Evolutionary conservation across 768 basidiomycete species (phyloP).

Genomic region (Naganishia kalamii): DNA sequence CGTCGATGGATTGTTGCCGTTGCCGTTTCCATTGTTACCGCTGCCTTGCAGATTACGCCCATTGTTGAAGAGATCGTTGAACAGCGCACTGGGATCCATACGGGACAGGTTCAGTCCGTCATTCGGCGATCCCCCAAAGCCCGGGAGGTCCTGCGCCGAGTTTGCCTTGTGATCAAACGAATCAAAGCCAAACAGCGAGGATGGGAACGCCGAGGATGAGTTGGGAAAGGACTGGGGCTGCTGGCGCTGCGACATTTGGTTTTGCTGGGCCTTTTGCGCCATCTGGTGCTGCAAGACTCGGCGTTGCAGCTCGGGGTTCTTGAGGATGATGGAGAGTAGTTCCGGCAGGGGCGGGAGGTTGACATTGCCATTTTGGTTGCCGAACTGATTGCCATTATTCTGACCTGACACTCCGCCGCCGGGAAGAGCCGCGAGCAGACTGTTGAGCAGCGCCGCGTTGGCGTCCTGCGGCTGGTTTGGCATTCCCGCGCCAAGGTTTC

Average conservation of each 20-base stretch:
- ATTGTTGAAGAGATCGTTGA: conserved; percentile 19
- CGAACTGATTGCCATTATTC: not conserved
- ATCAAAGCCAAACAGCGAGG: conserved; percentile 1
- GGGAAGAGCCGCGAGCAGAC: not conserved
- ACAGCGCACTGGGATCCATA: conserved; percentile 19
- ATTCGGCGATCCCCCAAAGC: not conserved
- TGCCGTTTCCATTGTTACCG: not conserved
- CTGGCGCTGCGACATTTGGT: conserved; percentile 3
- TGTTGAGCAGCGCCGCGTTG: conserved; percentile 2
- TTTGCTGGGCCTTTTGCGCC: conserved; percentile 12
- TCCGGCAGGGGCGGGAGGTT: conserved; percentile 12
- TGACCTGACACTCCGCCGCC: not conserved
- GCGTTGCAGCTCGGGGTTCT: conserved; percentile 8
- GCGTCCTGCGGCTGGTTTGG: not conserved
- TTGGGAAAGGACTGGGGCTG: conserved; percentile 9
- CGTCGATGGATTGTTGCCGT: not conserved
- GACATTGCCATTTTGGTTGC: not conserved
- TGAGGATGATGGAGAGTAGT: conserved; percentile 5
- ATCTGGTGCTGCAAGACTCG: conserved; percentile 8
- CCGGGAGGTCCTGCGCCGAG: not conserved
- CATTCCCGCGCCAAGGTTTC: not conserved
- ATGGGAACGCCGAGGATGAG: not conserved
- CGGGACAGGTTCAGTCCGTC: conserved; percentile 17
- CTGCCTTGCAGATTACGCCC: not conserved
- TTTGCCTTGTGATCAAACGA: not conserved